Evolutionary conservation across 176 grass and related monocot species (phyloP).

Genomic region (Luzula sylvatica): DNA sequence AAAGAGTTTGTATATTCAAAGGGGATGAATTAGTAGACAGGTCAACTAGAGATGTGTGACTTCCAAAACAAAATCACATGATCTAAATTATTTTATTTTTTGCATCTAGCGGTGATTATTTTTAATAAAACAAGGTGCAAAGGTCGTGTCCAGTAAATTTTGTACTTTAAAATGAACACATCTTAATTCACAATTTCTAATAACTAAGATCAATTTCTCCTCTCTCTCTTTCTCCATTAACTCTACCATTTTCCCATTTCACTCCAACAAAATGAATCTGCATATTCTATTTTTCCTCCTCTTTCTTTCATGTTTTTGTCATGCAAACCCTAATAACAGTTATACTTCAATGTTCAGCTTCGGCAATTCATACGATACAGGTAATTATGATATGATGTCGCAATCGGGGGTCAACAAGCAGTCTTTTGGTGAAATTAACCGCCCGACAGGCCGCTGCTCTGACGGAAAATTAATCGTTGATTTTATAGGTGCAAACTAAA

Average conservation of each 20-base stretch:
- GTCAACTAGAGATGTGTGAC: slow-evolving; percentile 8
- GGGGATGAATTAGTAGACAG: background rate
- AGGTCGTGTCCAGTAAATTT: background rate
- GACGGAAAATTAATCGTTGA: slow-evolving; percentile 16
- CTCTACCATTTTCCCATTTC: slow-evolving; percentile 1
- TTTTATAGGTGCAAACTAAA: slow-evolving; percentile 12
- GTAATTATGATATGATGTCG: slow-evolving; percentile 10
- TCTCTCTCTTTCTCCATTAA: background rate
- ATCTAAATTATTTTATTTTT: background rate
- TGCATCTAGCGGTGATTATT: background rate
- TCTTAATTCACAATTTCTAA: background rate
- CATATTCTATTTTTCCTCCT: slow-evolving; percentile 3
- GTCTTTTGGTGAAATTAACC: slow-evolving; percentile 8
- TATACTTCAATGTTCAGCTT: slow-evolving; percentile 19
- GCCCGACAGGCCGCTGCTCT: slow-evolving; percentile 14
- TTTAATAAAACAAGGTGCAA: background rate
- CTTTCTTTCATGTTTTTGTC: slow-evolving; percentile 1
- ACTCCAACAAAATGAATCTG: background rate
- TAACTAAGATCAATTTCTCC: background rate
- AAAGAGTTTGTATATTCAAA: too few relatives aligned
- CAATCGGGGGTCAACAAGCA: background rate
- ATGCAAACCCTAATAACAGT: slow-evolving; percentile 2
- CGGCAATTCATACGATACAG: slow-evolving; percentile 19
- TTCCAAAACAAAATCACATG: slow-evolving; percentile 9
- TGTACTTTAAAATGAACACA: background rate